Base-by-base conservation (phyloP, 108 stramenopile species). In the Skeletonema marinoi region DNA sequence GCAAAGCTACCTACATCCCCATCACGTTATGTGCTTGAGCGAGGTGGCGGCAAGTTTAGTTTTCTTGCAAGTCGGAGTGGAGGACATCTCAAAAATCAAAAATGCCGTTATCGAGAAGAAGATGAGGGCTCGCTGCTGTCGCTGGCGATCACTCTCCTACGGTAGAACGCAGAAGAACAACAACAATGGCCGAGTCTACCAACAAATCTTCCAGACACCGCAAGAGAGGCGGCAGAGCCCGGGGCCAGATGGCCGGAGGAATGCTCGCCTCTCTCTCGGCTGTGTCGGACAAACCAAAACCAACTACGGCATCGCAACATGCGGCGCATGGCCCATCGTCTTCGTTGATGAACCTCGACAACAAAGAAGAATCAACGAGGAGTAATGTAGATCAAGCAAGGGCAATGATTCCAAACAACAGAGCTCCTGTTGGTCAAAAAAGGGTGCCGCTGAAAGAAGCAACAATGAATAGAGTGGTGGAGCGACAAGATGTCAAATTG, bases 181-280 rank as follows among this genome's bases (percentile, higher is more conserved):
- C 25, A 21, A 74, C 63, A 17, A n/a, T 74, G 73, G 38, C 65
- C 17, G 73, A 65, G 16, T 36, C 30, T 19, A 60, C 39, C 12
- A 38, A n/a, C n/a, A n/a, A n/a, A n/a, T n/a, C n/a, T n/a, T n/a
- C n/a, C n/a, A n/a, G n/a, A n/a, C n/a, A n/a, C n/a, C 65, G 73
- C 25, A 65, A 56, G n/a, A 65, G 73, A 58, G 73, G 65, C 16
- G 73, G 73, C 25, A 64, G 73, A 30, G 73, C 65, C 65, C 73
- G 73, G 16, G 73, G 65, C 56, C 73, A 74, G 59, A 64, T 38
- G 21, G 56, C 65, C 33, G 73, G 73, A 16, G 73, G 65, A 32
- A 66, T 74, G 73, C 54, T 66, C 25, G 73, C 65, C 32, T 35
- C 42, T 32, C 65, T 66, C 36, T 25, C 54, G 54, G 54, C 25